Evolutionary conservation across 2,329 filamentous ascomycete species (phyloP), one percentile per base, ranked within the genome.

Genomic region (Daldinia sp.): DNA sequence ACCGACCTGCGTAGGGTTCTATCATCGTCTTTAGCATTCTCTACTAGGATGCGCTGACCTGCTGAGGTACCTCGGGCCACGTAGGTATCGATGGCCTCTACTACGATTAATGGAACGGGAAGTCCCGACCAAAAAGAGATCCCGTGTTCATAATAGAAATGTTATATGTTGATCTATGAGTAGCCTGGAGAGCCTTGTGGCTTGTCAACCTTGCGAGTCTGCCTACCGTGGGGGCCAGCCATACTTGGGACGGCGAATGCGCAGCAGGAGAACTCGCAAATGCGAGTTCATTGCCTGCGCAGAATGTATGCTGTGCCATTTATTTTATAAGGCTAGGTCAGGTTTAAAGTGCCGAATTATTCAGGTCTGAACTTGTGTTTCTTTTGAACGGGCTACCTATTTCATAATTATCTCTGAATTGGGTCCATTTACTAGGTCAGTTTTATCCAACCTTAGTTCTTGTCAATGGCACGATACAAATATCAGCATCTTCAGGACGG

Each of bases 171-270:
- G 26, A 50, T 50, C 13, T 50, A 30, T 30, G 26, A n/a, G 46
- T 3, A 10, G 26, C 30, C n/a, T 13, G n/a, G 4, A 44, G 23
- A 33, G 35, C 39, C 54, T 57, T 9, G 23, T 41, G 30, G 39
- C 12, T 15, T 42, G 54, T 57, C 54, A 57, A 57, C 54, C 54
- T 44, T 42, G 54, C 20, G n/a, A 44, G 54, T 57, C 37, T 42
- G 54, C 54, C 35, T 57, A 57, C 30, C 37, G 37, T 57, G 54
- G 35, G 33, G 37, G 23, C 39, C 54, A 57, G 33, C 39, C 6
- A 44, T 42, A 20, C 37, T 33, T 18, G 6, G 35, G n/a, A 44
- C 26, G 5, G 39, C 23, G 39, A 6, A 28, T 57, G 54, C 39
- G 54, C 54, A 44, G 39, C 15, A 28, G 26, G 39, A 18, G 35